Conservation (phyloP, 2,329 filamentous ascomycete species). For the Aspergillus sergii region DNA sequence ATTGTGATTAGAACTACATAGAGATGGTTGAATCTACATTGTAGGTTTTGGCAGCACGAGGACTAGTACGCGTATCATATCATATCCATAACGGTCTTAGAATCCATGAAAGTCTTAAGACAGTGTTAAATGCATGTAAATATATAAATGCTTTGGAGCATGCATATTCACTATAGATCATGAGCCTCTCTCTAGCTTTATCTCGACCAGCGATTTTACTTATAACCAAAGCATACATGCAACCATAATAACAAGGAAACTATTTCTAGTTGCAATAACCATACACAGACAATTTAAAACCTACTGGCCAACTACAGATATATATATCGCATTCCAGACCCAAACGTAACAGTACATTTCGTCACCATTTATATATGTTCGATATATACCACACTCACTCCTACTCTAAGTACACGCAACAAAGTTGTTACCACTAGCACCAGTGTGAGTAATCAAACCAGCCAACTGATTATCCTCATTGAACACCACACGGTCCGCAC, state of each 20-base stretch:
- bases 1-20: background rate
- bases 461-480: conserved; percentile 59
- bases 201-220: background rate
- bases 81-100: background rate
- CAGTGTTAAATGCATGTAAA: background rate
- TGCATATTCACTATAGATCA: background rate
- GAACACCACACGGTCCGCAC: conserved; percentile 68
- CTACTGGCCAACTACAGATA: background rate
- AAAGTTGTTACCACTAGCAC: conserved; percentile 69
- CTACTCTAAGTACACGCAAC: conserved; percentile 60
- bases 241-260: too few species aligned
- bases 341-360: background rate
- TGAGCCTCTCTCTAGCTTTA: background rate
- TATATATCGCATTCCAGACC: background rate
- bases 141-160: background rate
- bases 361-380: background rate
- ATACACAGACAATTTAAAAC: too few species aligned
- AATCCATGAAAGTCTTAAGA: too few species aligned
- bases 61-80: background rate
- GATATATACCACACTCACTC: too few species aligned
- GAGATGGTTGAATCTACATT: background rate
- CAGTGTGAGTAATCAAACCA: conserved; percentile 70
- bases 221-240: background rate
- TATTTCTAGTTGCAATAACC: too few species aligned
- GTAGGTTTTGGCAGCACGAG: too few species aligned